phyloP scores from a whole-genome alignment of 139 green algal genomes.

The Chlorella vulgaris region DNA sequence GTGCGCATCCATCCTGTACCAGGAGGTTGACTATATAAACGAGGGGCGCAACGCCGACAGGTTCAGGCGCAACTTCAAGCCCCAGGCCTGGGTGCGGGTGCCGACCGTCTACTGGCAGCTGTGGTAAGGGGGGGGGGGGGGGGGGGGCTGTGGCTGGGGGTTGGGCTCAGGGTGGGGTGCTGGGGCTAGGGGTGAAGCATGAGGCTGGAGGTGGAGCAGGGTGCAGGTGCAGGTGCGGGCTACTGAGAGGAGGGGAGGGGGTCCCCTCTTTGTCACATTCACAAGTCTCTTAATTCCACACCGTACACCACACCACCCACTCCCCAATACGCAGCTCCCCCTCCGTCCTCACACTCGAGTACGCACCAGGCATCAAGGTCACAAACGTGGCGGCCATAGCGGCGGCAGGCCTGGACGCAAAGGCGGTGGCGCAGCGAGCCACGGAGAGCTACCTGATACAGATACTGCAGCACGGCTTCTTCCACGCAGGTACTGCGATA shows the following conservation, averaged over 20 bases:
- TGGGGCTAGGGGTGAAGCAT: too few relatives aligned
- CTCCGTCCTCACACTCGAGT: slow-evolving; percentile 94
- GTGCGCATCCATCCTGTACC: slow-evolving; percentile 50
- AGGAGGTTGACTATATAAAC: slow-evolving; percentile 71
- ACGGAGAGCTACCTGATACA: slow-evolving; percentile 66
- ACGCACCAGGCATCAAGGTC: slow-evolving; percentile 90
- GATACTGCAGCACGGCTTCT: slow-evolving; percentile 63
- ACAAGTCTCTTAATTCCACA: too few relatives aligned
- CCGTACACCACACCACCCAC: neutral
- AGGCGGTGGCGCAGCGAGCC: slow-evolving; percentile 39
- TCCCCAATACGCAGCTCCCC: slow-evolving; percentile 1
- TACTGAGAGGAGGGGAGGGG: too few relatives aligned
- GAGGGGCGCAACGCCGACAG: slow-evolving; percentile 60
- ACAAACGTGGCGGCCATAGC: slow-evolving; percentile 56
- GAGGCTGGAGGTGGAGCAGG: too few relatives aligned
- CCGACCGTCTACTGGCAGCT: slow-evolving; percentile 87
- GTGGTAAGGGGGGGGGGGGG: slow-evolving; percentile 31
- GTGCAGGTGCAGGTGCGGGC: too few relatives aligned
- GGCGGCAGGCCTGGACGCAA: slow-evolving; percentile 54
- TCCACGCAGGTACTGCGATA: slow-evolving; percentile 40
- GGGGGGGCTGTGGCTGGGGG: too few relatives aligned
- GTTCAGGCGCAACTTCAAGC: slow-evolving; percentile 78
- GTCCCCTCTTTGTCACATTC: too few relatives aligned
- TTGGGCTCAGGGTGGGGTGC: too few relatives aligned
- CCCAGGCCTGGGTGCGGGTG: slow-evolving; percentile 62